Conservation (phyloP, 768 basidiomycete species). For the Inosperma sp. region DNA sequence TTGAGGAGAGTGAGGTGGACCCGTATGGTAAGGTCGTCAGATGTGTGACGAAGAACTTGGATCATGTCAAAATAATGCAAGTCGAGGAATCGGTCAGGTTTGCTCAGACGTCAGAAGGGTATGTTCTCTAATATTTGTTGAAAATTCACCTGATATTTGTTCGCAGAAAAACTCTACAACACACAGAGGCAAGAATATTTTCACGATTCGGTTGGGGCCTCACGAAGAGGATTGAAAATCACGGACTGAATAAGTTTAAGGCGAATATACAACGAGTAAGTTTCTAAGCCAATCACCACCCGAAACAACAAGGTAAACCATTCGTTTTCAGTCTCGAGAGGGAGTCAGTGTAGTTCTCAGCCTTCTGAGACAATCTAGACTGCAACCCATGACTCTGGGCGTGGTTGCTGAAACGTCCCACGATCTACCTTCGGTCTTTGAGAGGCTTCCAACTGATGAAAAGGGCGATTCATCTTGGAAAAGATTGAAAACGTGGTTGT, state of each 20-base stretch:
- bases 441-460: slow-evolving; percentile 4
- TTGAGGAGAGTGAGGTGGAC: slow-evolving; percentile 94
- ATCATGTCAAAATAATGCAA: slow-evolving; percentile 92
- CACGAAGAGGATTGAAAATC: slow-evolving; percentile 80
- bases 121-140: slow-evolving; percentile 19
- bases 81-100: slow-evolving; percentile 80
- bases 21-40: slow-evolving; percentile 70
- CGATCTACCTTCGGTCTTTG: slow-evolving; percentile 15
- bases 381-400: slow-evolving; percentile 52
- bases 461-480: slow-evolving; percentile 30
- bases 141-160: background rate
- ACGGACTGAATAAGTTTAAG: slow-evolving; percentile 81
- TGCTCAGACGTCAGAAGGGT: slow-evolving; percentile 68
- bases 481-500: slow-evolving; percentile 39
- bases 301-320: slow-evolving; percentile 6
- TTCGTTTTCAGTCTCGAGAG: slow-evolving; percentile 63
- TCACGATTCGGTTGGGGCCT: slow-evolving; percentile 90
- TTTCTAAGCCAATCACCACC: slow-evolving; percentile 5
- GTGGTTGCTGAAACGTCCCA: slow-evolving; percentile 26
- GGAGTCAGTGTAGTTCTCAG: slow-evolving; percentile 80
- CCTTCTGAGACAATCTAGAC: slow-evolving; percentile 74
- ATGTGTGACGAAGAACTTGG: slow-evolving; percentile 84
- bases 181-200: slow-evolving; percentile 81
- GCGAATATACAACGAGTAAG: slow-evolving; percentile 79
- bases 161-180: slow-evolving; percentile 72